These are phyloP conservation scores for Penicillium concentricum DNA, from an alignment of 2,329 filamentous ascomycete species.

Conservation along the genomic window DNA sequence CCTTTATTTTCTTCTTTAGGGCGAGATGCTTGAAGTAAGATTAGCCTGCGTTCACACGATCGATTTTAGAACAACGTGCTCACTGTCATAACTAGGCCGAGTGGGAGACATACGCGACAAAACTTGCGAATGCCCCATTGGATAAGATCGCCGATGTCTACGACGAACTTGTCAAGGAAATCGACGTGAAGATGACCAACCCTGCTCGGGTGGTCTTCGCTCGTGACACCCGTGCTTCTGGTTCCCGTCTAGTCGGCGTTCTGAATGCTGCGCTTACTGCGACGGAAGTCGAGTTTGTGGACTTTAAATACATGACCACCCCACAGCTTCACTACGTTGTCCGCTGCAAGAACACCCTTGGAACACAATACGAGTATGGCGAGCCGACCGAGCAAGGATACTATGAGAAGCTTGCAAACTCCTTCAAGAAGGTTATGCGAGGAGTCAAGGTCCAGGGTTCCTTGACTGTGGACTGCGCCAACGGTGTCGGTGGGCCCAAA, in stretches of 20 bases:
- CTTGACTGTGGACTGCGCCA: slow-evolving; percentile 90
- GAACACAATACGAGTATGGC: slow-evolving; percentile 82
- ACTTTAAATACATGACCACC: slow-evolving; percentile 90
- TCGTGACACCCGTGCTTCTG: slow-evolving; percentile 89
- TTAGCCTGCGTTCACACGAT: not conserved
- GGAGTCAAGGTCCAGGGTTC: slow-evolving; percentile 70
- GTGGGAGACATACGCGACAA: slow-evolving; percentile 88
- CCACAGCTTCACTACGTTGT: slow-evolving; percentile 98
- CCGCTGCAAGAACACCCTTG: slow-evolving; percentile 89
- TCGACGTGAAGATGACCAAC: slow-evolving; percentile 70
- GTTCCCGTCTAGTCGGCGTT: slow-evolving; percentile 75
- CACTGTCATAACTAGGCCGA: slow-evolving; percentile 54
- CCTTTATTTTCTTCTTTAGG: slow-evolving; percentile 45
- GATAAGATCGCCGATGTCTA: slow-evolving; percentile 77
- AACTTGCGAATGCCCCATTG: slow-evolving; percentile 77
- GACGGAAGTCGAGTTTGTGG: slow-evolving; percentile 69
- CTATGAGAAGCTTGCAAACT: slow-evolving; percentile 84
- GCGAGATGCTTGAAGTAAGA: slow-evolving; percentile 89
- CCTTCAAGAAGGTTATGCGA: slow-evolving; percentile 80
- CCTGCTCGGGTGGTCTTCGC: slow-evolving; percentile 83
- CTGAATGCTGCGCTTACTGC: slow-evolving; percentile 77
- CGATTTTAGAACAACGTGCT: slow-evolving; percentile 16
- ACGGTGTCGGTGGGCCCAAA: slow-evolving; percentile 93
- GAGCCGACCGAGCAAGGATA: slow-evolving; percentile 87
- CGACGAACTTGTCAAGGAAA: slow-evolving; percentile 68